Base-by-base conservation (phyloP, 2,329 filamentous ascomycete species). In the Diaporthe amygdali region DNA sequence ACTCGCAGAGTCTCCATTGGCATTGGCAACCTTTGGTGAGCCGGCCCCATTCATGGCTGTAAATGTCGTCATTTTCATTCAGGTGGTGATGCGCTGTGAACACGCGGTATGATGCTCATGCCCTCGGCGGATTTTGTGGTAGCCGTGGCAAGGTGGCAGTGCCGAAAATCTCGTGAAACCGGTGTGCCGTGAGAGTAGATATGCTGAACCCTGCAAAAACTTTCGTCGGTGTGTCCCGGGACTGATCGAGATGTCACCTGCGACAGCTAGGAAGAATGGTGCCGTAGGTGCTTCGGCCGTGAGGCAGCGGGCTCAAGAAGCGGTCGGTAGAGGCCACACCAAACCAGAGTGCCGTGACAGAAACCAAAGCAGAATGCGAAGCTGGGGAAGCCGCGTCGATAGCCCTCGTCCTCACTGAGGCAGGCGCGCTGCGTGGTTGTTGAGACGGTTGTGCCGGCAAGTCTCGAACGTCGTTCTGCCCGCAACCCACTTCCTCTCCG, bases 21-120 rank as follows among this genome's bases (percentile, higher is more conserved):
- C 76, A 30, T 78, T 76, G 71, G 84, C 84, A 52, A 81, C 77
- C 74, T 83, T 86, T 55, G 84, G 86, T 72, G 85, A 87, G 75
- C 80, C 66, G 46, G 56, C 82, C 74, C 86, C 84, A 73, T 87
- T 87, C n/a, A 88, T 83, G 74, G 85, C 84, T 37, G 82, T 86
- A 72, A 87, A 88, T n/a, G 83, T 79, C 47, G 86, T 83, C 87
- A 88, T 88, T 75, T 75, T 79, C 75, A 74, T 75, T 72, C 74
- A 74, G 71, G 69, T 55, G 51, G 56, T 49, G 71, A 55, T 49
- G 34, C 17, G 68, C 52, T 44, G 63, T 32, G 27, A 34, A 44
- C 34, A 59, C 15, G 46, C 34, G 46, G 22, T 41, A 34, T 46
- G 44, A 51, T 49, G 54, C 41, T 59, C 55, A 59, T 68, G 66